A percentile compares a stretch with the other conserved stretches of the same genome.
Conservation (phyloP, 257 asterid genomes). For the Hygrophila difformis region DNA sequence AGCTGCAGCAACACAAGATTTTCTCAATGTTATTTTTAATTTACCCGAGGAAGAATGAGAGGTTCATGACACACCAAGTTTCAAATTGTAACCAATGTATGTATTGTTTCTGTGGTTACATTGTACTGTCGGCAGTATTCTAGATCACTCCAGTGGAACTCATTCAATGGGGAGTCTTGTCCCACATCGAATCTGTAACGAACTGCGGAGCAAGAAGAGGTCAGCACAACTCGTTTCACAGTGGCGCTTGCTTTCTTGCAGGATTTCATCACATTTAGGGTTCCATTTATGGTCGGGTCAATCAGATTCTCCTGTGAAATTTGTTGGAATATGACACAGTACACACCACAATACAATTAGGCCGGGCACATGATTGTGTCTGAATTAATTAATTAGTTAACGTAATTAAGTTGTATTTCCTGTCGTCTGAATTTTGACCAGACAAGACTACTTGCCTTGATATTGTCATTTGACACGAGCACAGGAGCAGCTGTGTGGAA, state of each 20-base stretch:
- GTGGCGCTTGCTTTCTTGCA: slow-evolving; percentile 50
- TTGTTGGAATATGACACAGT: too few relatives aligned
- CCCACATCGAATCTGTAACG: slow-evolving; percentile 63
- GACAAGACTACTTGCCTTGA: slow-evolving; percentile 34
- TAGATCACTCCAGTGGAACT: slow-evolving; percentile 85
- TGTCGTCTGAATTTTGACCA: too few relatives aligned
- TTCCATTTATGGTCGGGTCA: slow-evolving; percentile 76
- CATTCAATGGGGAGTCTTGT: slow-evolving; percentile 61
- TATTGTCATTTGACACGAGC: slow-evolving; percentile 42
- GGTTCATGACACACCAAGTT: not conserved
- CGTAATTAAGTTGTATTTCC: too few relatives aligned
- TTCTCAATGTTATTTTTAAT: too few relatives aligned
- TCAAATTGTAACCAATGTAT: too few relatives aligned
- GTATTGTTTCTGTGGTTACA: too few relatives aligned
- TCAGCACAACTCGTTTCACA: slow-evolving; percentile 73
- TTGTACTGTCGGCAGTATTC: slow-evolving; percentile 65
- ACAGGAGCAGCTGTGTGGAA: slow-evolving; percentile 95
- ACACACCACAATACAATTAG: too few relatives aligned
- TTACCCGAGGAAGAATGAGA: too few relatives aligned
- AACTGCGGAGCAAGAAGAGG: slow-evolving; percentile 87
- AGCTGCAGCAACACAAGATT: slow-evolving; percentile 48
- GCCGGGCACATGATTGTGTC: too few relatives aligned
- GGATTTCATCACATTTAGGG: slow-evolving; percentile 72
- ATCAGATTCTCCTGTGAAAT: slow-evolving; percentile 72
- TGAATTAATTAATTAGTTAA: too few relatives aligned